A percentile compares a stretch with the other conserved stretches of the same genome.
Evolutionary conservation across 1,284 basidiomycete species (phyloP).

Genomic region (Taiwanofungus camphoratus): DNA sequence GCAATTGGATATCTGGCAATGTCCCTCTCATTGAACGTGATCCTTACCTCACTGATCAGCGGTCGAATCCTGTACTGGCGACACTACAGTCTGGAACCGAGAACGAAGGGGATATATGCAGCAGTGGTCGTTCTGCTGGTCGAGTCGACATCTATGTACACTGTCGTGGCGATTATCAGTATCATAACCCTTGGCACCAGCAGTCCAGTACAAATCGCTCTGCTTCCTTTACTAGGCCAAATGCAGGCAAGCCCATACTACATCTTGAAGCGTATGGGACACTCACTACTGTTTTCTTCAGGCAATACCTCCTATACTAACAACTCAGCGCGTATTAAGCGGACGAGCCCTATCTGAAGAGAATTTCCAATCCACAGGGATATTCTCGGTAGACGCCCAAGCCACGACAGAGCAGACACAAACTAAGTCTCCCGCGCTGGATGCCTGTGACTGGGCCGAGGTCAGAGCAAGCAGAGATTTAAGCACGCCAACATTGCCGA

Average conservation of each 20-base stretch:
- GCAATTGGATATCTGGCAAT: conserved; percentile 27
- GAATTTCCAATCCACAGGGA: no score
- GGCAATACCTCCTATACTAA: no score
- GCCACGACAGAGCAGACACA: no score
- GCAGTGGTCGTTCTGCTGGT: conserved; percentile 22
- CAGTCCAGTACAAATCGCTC: conserved; percentile 27
- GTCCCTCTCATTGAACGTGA: conserved; percentile 25
- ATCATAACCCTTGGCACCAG: conserved; percentile 26
- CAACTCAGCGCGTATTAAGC: no score
- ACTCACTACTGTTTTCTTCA: no score
- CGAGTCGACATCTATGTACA: conserved; percentile 28
- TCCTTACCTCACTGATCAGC: conserved; percentile 26
- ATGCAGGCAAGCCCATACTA: conserved; percentile 32
- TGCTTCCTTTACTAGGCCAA: conserved; percentile 33
- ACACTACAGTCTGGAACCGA: not conserved
- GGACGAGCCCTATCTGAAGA: no score
- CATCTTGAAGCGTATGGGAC: no score
- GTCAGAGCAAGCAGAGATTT: no score
- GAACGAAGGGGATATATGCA: conserved; percentile 12
- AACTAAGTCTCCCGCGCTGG: no score
- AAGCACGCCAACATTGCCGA: no score
- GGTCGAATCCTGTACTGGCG: conserved; percentile 17
- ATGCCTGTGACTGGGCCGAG: no score
- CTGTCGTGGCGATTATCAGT: conserved; percentile 24
- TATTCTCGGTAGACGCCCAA: no score